Base-by-base conservation (phyloP, 2,329 filamentous ascomycete species). In the Colletotrichum filicis region DNA sequence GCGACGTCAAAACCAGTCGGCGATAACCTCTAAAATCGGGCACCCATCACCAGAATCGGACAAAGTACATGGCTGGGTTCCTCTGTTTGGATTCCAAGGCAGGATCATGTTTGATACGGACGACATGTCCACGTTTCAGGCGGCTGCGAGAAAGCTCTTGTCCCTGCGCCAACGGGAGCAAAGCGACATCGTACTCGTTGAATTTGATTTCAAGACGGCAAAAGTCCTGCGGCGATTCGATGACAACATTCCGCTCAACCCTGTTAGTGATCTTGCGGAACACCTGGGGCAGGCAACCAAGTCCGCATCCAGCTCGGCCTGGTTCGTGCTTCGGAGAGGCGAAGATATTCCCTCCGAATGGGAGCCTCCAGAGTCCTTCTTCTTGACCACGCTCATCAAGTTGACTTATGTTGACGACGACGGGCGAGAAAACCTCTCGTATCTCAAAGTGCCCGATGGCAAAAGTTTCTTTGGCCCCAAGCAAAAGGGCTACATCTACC, bases 51-150 rank as follows among this genome's bases (percentile, higher is more conserved):
- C 5, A 37, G 37, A 14, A 1, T 14, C 68, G 37, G 9, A 16
- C 19, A 46, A 30, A 28, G 2, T 1, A 16, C 24, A 58, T 6
- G n/a, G 37, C 5, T 72, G 14, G 6, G 22, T 37, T 53, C 52
- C 19, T 19, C 28, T 82, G 1, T 78, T 78, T 19, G 78, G 81
- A 1, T 75, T 69, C 57, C 77, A 80, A 2, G 91, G 81, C 11
- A 67, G 64, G 4, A 67, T 82, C 2, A 76, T 76, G 5, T 77
- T 81, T 6, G 57, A 76, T 16, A 74, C 76, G 4, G 32, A 57
- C 26, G 72, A 80, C 16, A 14, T 66, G 28, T 76, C 71, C 53
- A 60, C 78, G 0, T 79, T 76, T 37, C 46, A 75, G 2, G 26
- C 11, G 1, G 80, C 79, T 5, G 63, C 78, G 5, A 71, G 76